Conservation (phyloP, 1,139 yeast genomes). For the Casaregolazyma suthepensis region DNA sequence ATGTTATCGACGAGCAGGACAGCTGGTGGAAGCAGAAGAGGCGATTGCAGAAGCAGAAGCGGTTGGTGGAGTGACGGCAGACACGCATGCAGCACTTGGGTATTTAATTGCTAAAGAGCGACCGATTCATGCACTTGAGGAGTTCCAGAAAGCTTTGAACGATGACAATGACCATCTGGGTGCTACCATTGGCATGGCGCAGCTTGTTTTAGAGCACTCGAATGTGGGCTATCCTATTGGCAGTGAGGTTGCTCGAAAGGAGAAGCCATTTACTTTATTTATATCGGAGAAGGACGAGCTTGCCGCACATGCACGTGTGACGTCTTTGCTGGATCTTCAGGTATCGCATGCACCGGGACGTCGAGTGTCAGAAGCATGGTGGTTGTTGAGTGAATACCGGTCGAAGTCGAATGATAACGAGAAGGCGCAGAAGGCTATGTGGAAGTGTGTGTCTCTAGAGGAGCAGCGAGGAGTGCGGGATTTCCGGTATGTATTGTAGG, state of each 20-base stretch:
- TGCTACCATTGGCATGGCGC: constrained; percentile 63
- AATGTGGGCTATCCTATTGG: constrained; percentile 11
- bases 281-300: constrained; percentile 47
- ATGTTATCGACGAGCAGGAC: constrained; percentile 54
- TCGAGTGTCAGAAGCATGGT: constrained; percentile 67
- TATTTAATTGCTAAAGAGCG: constrained; percentile 36
- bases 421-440: constrained; percentile 48
- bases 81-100: constrained; percentile 53
- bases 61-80: constrained; percentile 43
- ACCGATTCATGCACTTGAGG: constrained; percentile 48
- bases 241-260: constrained; percentile 8
- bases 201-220: constrained; percentile 43
- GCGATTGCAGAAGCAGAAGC: constrained; percentile 70
- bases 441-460: constrained; percentile 65
- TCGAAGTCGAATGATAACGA: constrained; percentile 50
- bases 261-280: constrained; percentile 25
- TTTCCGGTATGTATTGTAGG: constrained; percentile 10
- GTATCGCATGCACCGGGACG: constrained; percentile 48
- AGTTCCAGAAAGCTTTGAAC: constrained; percentile 64
- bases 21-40: constrained; percentile 57
- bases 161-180: constrained; percentile 45
- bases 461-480: constrained; percentile 59
- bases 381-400: constrained; percentile 58
- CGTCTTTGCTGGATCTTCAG: constrained; percentile 56
- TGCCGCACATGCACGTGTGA: constrained; percentile 62